A percentile compares a stretch with the other conserved stretches of the same genome.
Evolutionary conservation across 2,329 filamentous ascomycete genomes (phyloP).

Genomic region (Stagonosporopsis tanaceti): DNA sequence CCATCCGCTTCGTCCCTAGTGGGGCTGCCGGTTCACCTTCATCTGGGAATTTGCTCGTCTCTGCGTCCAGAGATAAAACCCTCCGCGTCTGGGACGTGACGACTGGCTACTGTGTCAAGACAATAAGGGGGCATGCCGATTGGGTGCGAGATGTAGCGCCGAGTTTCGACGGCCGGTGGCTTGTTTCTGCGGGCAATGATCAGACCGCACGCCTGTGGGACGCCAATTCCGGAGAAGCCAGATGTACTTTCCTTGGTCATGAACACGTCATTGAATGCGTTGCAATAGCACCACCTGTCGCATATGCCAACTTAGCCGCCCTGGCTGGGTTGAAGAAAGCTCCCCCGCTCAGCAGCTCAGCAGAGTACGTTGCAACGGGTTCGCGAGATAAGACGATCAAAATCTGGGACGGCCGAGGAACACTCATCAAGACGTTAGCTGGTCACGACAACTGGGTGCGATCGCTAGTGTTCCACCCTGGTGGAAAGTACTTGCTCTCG

Average conservation of each 20-base stretch:
- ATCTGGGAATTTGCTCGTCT: conserved; percentile 86
- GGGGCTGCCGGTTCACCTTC: conserved; percentile 78
- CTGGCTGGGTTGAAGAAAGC: conserved; percentile 85
- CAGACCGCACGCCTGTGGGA: conserved; percentile 87
- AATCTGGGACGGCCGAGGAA: conserved; percentile 86
- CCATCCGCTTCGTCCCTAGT: conserved; percentile 86
- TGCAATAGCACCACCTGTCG: conserved; percentile 79
- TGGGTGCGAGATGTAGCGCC: conserved; percentile 92
- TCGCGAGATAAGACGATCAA: conserved; percentile 90
- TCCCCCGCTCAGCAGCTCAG: conserved; percentile 74
- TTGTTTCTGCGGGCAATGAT: conserved; percentile 84
- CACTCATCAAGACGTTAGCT: conserved; percentile 80
- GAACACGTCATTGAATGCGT: conserved; percentile 89
- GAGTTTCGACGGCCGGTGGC: conserved; percentile 81
- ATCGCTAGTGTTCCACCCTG: conserved; percentile 85
- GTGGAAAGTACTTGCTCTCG: conserved; percentile 87
- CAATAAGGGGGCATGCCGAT: conserved; percentile 82
- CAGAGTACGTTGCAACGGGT: conserved; percentile 90
- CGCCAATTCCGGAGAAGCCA: conserved; percentile 75
- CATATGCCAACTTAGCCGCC: conserved; percentile 78
- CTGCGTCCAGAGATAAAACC: conserved; percentile 84
- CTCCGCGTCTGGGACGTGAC: conserved; percentile 92
- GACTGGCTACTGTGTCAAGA: conserved; percentile 91
- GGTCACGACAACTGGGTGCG: conserved; percentile 97
- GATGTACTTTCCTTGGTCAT: conserved; percentile 82